Conservation (phyloP, 257 asterid species). For the Solanum piurae region DNA sequence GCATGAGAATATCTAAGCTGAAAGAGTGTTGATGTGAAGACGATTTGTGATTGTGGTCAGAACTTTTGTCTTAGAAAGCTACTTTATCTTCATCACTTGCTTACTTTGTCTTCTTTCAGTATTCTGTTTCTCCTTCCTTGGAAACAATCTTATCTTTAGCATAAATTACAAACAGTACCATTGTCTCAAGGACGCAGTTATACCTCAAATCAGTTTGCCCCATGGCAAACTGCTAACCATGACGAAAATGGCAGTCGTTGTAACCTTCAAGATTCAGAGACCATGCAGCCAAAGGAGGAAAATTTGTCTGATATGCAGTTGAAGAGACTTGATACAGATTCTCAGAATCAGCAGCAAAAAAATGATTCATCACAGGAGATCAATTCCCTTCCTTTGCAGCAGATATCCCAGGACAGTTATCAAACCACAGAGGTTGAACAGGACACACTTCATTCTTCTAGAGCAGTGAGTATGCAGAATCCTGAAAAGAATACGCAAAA, state of each 20-base stretch:
- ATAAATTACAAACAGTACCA: constrained; percentile 4
- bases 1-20: neutral
- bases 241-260: constrained; percentile 35
- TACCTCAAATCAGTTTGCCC: constrained; percentile 36
- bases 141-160: neutral
- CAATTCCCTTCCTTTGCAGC: constrained; percentile 16
- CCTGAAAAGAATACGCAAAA: constrained; percentile 37
- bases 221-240: constrained; percentile 47
- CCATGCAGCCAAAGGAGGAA: constrained; percentile 32
- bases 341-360: constrained; percentile 39
- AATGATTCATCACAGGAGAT: constrained; percentile 19
- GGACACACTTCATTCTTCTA: constrained; percentile 29
- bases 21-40: neutral
- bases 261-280: constrained; percentile 31
- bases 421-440: constrained; percentile 24
- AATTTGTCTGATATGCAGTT: constrained; percentile 29
- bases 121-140: neutral
- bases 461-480: constrained; percentile 22
- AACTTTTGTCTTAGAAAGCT: neutral
- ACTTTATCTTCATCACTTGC: neutral
- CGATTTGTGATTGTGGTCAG: neutral
- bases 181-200: constrained; percentile 40
- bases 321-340: constrained; percentile 27
- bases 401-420: constrained; percentile 16
- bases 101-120: neutral